Evolutionary conservation across 2,329 filamentous ascomycete species (phyloP).

Genomic region (Diaporthe citri): DNA sequence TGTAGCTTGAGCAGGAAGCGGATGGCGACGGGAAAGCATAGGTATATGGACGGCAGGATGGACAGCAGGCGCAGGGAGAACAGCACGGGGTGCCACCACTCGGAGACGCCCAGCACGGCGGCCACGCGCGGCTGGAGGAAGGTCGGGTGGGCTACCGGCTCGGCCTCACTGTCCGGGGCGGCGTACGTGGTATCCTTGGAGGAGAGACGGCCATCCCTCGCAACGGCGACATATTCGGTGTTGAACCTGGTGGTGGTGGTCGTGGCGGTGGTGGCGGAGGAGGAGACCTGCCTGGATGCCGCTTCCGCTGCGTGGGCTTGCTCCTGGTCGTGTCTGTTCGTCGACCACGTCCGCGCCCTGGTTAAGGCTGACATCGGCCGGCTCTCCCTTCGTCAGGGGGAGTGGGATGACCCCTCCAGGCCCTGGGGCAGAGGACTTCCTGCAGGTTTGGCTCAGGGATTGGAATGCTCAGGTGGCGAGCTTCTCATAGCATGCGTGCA

Average conservation of each 20-base stretch:
- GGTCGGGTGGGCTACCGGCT: conserved; percentile 49
- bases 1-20: conserved; percentile 76
- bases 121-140: conserved; percentile 82
- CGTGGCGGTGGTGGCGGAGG: conserved; percentile 18
- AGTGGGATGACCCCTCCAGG: conserved; percentile 23
- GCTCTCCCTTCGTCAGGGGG: conserved; percentile 1
- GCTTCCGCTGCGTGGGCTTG: conserved; percentile 5
- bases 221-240: conserved; percentile 20
- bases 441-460: not conserved
- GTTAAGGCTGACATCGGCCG: conserved; percentile 38
- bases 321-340: conserved; percentile 34
- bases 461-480: not conserved
- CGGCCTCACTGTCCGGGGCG: not conserved
- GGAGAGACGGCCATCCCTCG: conserved; percentile 11
- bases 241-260: conserved; percentile 16
- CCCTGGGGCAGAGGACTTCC: conserved; percentile 25
- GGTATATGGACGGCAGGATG: conserved; percentile 77
- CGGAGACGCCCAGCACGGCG: conserved; percentile 80
- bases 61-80: conserved; percentile 80
- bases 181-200: conserved; percentile 17
- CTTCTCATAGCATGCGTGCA: conserved; percentile 18
- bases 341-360: conserved; percentile 40
- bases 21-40: conserved; percentile 76
- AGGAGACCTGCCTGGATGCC: conserved; percentile 16
- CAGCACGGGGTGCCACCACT: conserved; percentile 79